Percentiles rank a stretch among this genome's conserved stretches.
Conservation (phyloP, 768 basidiomycete genomes). For the Psilocybe subaeruginosa region DNA sequence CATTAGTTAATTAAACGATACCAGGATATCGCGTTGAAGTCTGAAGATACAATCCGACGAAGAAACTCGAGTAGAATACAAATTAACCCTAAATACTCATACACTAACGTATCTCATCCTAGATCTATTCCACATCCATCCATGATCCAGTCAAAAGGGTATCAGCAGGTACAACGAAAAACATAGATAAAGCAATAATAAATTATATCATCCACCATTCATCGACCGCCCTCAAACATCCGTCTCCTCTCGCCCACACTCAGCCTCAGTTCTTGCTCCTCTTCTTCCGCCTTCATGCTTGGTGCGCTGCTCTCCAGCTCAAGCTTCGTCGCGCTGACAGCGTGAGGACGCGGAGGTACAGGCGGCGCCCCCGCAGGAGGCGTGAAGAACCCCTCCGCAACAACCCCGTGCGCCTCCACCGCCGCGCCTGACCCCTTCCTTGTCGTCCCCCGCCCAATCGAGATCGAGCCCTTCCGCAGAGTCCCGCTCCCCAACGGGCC, state of each 20-base stretch:
- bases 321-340: neutral
- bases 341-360: slow-evolving; percentile 22
- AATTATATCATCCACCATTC: slow-evolving; percentile 2
- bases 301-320: neutral
- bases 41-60: neutral
- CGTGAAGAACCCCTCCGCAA: slow-evolving; percentile 78
- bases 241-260: slow-evolving; percentile 25
- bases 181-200: slow-evolving; percentile 2
- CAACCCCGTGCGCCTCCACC: slow-evolving; percentile 77
- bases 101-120: neutral
- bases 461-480: slow-evolving; percentile 55
- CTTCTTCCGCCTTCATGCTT: neutral
- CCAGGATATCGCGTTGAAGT: neutral
- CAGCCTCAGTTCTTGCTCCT: slow-evolving; percentile 19
- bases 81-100: neutral
- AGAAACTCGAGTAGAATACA: slow-evolving; percentile 1
- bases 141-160: slow-evolving; percentile 1
- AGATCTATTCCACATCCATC: neutral
- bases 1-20: neutral
- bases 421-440: slow-evolving; percentile 69
- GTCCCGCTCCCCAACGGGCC: slow-evolving; percentile 31
- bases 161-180: slow-evolving; percentile 10
- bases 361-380: slow-evolving; percentile 48
- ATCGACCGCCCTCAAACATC: slow-evolving; percentile 21
- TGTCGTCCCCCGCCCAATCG: slow-evolving; percentile 63